phyloP scores from a whole-genome alignment of 768 basidiomycete genomes.

The Baorangia bicolor region DNA sequence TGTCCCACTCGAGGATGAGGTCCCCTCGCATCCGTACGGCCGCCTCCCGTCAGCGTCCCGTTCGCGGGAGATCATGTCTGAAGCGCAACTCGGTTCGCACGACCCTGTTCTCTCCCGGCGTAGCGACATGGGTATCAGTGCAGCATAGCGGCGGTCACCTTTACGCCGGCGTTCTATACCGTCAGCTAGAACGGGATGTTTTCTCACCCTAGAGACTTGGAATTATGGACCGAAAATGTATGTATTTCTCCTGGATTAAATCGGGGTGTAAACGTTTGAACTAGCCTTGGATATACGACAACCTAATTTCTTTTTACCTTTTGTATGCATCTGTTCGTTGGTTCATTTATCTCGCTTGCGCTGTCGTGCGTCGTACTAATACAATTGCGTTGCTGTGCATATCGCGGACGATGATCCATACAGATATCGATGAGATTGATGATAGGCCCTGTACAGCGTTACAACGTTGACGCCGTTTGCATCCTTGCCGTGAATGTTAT shows the following conservation, averaged over 20 bases:
- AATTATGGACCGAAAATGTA: conserved; percentile 8
- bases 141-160: conserved; percentile 6
- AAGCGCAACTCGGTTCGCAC: conserved; percentile 40
- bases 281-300: conserved; percentile 1
- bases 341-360: conserved; percentile 10
- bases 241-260: conserved; percentile 21
- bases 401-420: background rate
- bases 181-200: background rate
- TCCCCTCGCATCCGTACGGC: conserved; percentile 14
- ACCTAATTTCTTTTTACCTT: conserved; percentile 2
- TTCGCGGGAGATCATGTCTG: conserved; percentile 41
- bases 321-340: conserved; percentile 11
- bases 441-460: no score
- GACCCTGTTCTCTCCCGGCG: conserved; percentile 16
- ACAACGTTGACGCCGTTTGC: no score
- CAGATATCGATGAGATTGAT: conserved; percentile 5
- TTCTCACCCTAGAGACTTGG: background rate
- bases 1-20: conserved; percentile 23
- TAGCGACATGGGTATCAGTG: conserved; percentile 8
- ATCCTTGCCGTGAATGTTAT: conserved; percentile 13
- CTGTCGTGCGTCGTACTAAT: background rate
- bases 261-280: conserved; percentile 23
- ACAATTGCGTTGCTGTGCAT: conserved; percentile 12
- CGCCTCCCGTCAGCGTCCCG: conserved; percentile 21
- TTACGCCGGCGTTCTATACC: background rate